Percentiles rank a stretch among this genome's conserved stretches.
Evolutionary conservation across 1,139 yeast species (phyloP).

Genomic region (Geotrichum aggregatum): DNA sequence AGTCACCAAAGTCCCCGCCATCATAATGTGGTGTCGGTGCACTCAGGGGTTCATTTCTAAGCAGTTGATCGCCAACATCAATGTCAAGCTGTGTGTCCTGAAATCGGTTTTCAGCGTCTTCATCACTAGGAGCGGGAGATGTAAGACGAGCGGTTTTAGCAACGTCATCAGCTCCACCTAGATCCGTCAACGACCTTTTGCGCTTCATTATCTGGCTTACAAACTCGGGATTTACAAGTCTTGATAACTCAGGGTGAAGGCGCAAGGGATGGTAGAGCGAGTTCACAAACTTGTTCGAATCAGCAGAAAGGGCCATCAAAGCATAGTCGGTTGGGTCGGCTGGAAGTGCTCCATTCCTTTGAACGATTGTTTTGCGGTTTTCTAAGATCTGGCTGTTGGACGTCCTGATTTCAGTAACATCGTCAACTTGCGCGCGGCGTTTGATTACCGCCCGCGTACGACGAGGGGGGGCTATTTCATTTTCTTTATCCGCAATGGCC

Average conservation of each 20-base stretch:
- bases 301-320: conserved; percentile 19
- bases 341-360: conserved; percentile 23
- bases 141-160: conserved; percentile 16
- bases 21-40: conserved; percentile 3
- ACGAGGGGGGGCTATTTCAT: conserved; percentile 8
- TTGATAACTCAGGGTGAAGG: conserved; percentile 22
- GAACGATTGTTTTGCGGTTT: conserved; percentile 21
- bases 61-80: neutral
- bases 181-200: conserved; percentile 28
- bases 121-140: conserved; percentile 3
- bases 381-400: conserved; percentile 14
- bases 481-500: conserved; percentile 1
- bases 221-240: conserved; percentile 28
- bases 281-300: conserved; percentile 19
- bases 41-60: neutral
- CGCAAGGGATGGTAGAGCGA: conserved; percentile 21
- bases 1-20: conserved; percentile 12
- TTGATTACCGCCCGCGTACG: conserved; percentile 9
- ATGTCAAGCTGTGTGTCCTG: conserved; percentile 15
- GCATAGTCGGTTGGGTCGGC: conserved; percentile 23
- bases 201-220: conserved; percentile 31
- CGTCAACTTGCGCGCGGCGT: conserved; percentile 21
- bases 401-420: conserved; percentile 18
- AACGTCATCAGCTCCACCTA: conserved; percentile 29
- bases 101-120: conserved; percentile 1